These are phyloP conservation scores for Metarhizium rileyi DNA, from an alignment of 2,329 filamentous ascomycete genomes.

Conservation along the genomic window DNA sequence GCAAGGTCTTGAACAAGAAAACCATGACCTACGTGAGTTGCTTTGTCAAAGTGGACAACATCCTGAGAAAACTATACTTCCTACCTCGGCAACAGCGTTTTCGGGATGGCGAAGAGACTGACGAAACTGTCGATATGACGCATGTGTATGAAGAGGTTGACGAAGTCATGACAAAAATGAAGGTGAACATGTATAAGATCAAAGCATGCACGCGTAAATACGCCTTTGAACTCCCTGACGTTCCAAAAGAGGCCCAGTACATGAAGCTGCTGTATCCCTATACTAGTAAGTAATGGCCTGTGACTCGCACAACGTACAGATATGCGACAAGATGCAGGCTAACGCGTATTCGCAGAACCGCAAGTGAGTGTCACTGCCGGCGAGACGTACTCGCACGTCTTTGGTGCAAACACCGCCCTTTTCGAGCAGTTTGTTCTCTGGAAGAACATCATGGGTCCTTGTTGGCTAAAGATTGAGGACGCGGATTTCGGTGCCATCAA, in stretches of 20 bases:
- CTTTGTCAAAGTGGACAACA: constrained; percentile 93
- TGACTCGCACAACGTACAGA: background rate
- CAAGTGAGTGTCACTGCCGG: constrained; percentile 63
- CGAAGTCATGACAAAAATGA: constrained; percentile 74
- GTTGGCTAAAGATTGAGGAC: constrained; percentile 86
- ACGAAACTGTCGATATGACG: constrained; percentile 73
- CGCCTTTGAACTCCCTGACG: constrained; percentile 79
- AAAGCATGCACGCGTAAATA: constrained; percentile 87
- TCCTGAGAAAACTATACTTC: constrained; percentile 87
- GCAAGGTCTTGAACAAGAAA: constrained; percentile 88
- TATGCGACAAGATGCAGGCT: constrained; percentile 5
- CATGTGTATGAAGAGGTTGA: constrained; percentile 89
- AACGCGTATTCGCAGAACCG: constrained; percentile 38
- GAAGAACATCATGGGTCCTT: constrained; percentile 99
- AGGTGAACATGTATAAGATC: constrained; percentile 85
- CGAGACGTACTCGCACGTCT: constrained; percentile 88
- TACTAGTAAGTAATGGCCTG: constrained; percentile 44
- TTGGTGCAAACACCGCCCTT: constrained; percentile 83
- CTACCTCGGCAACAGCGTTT: constrained; percentile 61
- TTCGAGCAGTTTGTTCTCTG: constrained; percentile 98
- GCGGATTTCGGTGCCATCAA: constrained; percentile 76
- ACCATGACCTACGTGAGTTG: constrained; percentile 74
- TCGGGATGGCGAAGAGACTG: constrained; percentile 54
- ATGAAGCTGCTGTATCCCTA: constrained; percentile 96
- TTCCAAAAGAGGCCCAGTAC: constrained; percentile 85